Evolutionary conservation across 2,329 filamentous ascomycete genomes (phyloP), one percentile per base, ranked within the genome.

Genomic region (Emergomyces pasteurianus): DNA sequence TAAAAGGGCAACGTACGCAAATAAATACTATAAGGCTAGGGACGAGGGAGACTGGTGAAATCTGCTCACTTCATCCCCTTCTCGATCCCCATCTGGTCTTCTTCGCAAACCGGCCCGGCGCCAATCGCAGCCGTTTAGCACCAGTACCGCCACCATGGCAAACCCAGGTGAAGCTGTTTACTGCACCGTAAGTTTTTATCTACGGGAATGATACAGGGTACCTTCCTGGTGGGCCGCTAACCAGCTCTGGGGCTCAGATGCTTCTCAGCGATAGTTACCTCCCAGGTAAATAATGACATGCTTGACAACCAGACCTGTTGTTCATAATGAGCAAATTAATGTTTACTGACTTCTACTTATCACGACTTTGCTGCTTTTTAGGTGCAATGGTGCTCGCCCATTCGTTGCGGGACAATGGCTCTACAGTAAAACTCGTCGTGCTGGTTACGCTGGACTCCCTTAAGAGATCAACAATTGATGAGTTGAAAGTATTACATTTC

Each of bases 331-430:
- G 65, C 66, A 59, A 67, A 5, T 46, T 18, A 12, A 47, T 47
- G 40, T 10, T 31, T 38, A 21, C n/a, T 2, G 31, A 23, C 23
- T 28, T 36, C 43, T 56, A n/a, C 43, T 56, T 58, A 21, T 40
- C 16, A 53, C 55, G 58, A 38, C 64, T 62, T 60, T 62, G 60
- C 23, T 31, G n/a, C n/a, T 53, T 58, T 64, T 55, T 66, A 95
- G 92, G 94, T 74, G 92, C 92, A 63, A 85, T 94, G 68, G 92
- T 99, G 54, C 85, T 99, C 65, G 92, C 91, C 63, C 92, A 97
- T 78, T 97, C 94, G 40, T 80, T 99, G 61, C 88, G 90, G 75
- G 94, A 99, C 86, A 87, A 86, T 68, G 90, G 90, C 61, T 90
- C 92, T 43, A 85, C 80, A 66, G 94, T 90, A 78, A 92, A 90